A percentile compares a stretch with the other conserved stretches of the same genome.
These are phyloP conservation scores for Megacollybia platyphylla DNA, from an alignment of 1,284 basidiomycete species.

Conservation along the genomic window DNA sequence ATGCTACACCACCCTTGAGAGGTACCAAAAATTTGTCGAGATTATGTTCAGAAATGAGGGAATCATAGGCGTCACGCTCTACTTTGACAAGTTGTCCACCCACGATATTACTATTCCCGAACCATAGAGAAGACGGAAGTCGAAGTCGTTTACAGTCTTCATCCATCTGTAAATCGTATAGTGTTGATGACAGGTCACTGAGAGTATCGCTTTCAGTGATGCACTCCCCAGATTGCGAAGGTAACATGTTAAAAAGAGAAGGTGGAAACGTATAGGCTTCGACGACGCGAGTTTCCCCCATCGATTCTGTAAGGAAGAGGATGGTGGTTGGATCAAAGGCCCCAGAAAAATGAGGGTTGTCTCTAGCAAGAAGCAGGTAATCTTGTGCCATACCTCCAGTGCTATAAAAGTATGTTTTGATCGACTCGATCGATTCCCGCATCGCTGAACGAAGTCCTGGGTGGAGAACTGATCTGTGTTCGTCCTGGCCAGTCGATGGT, in stretches of 20 bases:
- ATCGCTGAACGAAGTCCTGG: constrained; percentile 51
- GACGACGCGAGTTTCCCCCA: constrained; percentile 24
- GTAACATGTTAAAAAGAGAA: constrained; percentile 22
- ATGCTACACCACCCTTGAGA: constrained; percentile 40
- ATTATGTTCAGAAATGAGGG: constrained; percentile 15
- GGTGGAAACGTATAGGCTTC: constrained; percentile 49
- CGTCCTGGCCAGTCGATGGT: constrained; percentile 19
- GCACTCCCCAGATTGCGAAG: constrained; percentile 9
- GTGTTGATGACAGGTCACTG: constrained; percentile 26
- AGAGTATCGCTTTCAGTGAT: constrained; percentile 12
- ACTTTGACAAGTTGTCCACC: constrained; percentile 29
- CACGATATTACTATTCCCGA: constrained; percentile 24
- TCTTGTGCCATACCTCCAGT: constrained; percentile 61
- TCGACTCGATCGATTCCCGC: constrained; percentile 45
- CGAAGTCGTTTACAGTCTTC: constrained; percentile 23
- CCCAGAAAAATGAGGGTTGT: constrained; percentile 62
- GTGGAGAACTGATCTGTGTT: constrained; percentile 22
- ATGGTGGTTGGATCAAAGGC: constrained; percentile 64
- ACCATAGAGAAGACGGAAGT: constrained; percentile 28
- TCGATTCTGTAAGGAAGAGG: constrained; percentile 31
- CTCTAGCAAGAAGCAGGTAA: constrained; percentile 63
- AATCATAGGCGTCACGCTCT: constrained; percentile 30
- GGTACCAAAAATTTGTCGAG: constrained; percentile 14
- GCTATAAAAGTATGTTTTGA: constrained; percentile 48
- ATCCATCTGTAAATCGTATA: constrained; percentile 26